A percentile compares a stretch with the other conserved stretches of the same genome.
phyloP scores from a whole-genome alignment of 257 asterid species.

The Verbena officinalis region DNA sequence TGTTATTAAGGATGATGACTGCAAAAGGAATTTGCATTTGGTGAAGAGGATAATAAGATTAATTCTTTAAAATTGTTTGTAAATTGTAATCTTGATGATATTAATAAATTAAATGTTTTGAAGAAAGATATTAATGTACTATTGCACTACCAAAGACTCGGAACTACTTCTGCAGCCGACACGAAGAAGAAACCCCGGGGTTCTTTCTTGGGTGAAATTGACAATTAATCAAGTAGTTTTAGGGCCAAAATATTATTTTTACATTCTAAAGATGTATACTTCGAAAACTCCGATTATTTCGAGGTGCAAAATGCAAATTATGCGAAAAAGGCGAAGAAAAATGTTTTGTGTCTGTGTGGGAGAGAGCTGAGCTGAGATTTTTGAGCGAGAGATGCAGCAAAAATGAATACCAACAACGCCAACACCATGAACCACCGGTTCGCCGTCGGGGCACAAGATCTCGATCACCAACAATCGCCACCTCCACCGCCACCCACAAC shows the following conservation, averaged over 20 bases:
- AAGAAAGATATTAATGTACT: too few species aligned
- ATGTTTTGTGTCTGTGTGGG: slow-evolving; percentile 12
- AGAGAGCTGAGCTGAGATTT: slow-evolving; percentile 2
- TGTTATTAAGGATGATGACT: too few species aligned
- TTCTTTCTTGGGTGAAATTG: neutral
- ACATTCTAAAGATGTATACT: neutral
- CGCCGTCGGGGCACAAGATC: slow-evolving; percentile 49
- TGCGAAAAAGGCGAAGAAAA: slow-evolving; percentile 6
- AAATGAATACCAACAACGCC: slow-evolving; percentile 40
- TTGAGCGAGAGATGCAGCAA: slow-evolving; percentile 34
- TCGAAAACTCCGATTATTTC: neutral
- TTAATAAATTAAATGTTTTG: too few species aligned
- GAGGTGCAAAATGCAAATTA: slow-evolving; percentile 34
- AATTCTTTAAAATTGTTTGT: too few species aligned
- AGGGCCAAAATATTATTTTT: slow-evolving; percentile 1
- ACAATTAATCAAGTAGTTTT: neutral
- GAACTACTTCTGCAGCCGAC: too few species aligned
- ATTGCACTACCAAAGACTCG: too few species aligned
- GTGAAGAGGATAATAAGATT: too few species aligned
- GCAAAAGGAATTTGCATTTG: too few species aligned
- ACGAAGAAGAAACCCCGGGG: too few species aligned
- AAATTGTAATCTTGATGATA: too few species aligned
- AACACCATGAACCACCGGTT: slow-evolving; percentile 41
- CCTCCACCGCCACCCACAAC: slow-evolving; percentile 36
- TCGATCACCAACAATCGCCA: slow-evolving; percentile 48